Percentiles rank a stretch among this genome's conserved stretches.
phyloP scores from a whole-genome alignment of 1,284 basidiomycete genomes.

The Fistulina hepatica region DNA sequence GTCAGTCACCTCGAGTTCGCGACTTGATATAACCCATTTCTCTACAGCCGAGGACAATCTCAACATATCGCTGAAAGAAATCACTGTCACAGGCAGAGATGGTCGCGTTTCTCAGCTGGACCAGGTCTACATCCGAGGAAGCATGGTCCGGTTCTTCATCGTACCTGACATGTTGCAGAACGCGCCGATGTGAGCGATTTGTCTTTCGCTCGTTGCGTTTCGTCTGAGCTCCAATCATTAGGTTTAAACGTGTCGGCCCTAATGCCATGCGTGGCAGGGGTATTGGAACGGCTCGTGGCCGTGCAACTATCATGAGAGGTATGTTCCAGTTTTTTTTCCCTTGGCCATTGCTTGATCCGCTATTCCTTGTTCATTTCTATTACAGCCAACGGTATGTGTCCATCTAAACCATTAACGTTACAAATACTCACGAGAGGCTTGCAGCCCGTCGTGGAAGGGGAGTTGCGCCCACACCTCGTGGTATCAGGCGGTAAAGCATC shows the following conservation, averaged over 20 bases:
- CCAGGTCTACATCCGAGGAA: conserved; percentile 98
- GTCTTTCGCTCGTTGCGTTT: conserved; percentile 8
- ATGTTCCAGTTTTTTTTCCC: conserved; percentile 21
- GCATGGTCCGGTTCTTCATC: conserved; percentile 97
- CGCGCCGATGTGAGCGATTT: conserved; percentile 82
- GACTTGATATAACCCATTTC: conserved; percentile 7
- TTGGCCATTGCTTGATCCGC: conserved; percentile 8
- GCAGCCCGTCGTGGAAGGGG: conserved; percentile 77
- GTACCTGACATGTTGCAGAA: conserved; percentile 99
- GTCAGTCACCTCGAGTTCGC: too few relatives aligned
- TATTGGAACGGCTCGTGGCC: conserved; percentile 95
- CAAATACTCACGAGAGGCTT: conserved; percentile 15
- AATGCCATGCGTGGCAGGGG: conserved; percentile 98
- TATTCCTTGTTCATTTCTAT: conserved; percentile 13
- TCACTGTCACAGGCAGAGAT: conserved; percentile 96
- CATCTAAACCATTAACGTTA: conserved; percentile 4
- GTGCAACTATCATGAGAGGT: conserved; percentile 95
- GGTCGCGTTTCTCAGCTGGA: conserved; percentile 98
- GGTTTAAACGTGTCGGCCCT: conserved; percentile 98
- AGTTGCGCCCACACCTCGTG: conserved; percentile 54
- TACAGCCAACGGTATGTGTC: conserved; percentile 50
- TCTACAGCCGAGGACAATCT: conserved; percentile 91
- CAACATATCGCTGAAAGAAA: conserved; percentile 93
- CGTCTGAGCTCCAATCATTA: conserved; percentile 23
- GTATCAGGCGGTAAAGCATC: conserved; percentile 58